A percentile compares a stretch with the other conserved stretches of the same genome.
Evolutionary conservation across 2,329 filamentous ascomycete species (phyloP).

Genomic region (Ramularia collo-cygni): DNA sequence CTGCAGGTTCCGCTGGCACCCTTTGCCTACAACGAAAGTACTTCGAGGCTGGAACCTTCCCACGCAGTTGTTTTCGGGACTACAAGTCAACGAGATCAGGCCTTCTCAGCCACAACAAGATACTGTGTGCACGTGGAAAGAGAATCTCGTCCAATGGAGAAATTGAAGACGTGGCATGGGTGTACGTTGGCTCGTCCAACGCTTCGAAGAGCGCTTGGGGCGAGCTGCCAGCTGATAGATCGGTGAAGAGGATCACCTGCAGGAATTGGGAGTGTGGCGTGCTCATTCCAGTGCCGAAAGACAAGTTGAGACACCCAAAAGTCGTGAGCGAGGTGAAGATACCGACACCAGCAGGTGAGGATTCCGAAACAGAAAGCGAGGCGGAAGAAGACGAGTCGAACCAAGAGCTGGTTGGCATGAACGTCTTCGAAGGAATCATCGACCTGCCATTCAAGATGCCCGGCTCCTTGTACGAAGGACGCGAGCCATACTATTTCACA

Average conservation of each 20-base stretch:
- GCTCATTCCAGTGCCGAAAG: constrained; percentile 34
- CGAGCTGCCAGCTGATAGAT: constrained; percentile 64
- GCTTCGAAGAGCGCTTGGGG: constrained; percentile 94
- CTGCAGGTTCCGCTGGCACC: constrained; percentile 58
- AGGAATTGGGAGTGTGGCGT: constrained; percentile 97
- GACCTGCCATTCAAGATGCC: constrained; percentile 61
- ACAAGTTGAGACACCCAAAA: not conserved
- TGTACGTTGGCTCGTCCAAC: constrained; percentile 86
- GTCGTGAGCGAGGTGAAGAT: constrained; percentile 1
- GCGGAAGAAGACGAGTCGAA: constrained; percentile 3
- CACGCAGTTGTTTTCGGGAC: constrained; percentile 64
- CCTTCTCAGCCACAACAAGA: constrained; percentile 81
- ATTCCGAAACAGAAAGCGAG: constrained; percentile 16
- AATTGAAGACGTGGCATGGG: constrained; percentile 54
- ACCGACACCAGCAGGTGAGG: constrained; percentile 7
- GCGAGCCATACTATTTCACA: constrained; percentile 41
- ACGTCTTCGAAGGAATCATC: constrained; percentile 49
- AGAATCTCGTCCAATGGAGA: constrained; percentile 12
- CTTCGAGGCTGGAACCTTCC: constrained; percentile 65
- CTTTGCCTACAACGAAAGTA: constrained; percentile 70
- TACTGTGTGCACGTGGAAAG: constrained; percentile 34
- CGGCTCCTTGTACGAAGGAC: constrained; percentile 43
- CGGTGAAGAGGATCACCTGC: constrained; percentile 66
- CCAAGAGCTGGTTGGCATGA: constrained; percentile 29
- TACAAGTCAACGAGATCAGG: constrained; percentile 64